These are phyloP conservation scores for Plasmopara viticola DNA, from an alignment of 352 stramenopile species.

Conservation along the genomic window DNA sequence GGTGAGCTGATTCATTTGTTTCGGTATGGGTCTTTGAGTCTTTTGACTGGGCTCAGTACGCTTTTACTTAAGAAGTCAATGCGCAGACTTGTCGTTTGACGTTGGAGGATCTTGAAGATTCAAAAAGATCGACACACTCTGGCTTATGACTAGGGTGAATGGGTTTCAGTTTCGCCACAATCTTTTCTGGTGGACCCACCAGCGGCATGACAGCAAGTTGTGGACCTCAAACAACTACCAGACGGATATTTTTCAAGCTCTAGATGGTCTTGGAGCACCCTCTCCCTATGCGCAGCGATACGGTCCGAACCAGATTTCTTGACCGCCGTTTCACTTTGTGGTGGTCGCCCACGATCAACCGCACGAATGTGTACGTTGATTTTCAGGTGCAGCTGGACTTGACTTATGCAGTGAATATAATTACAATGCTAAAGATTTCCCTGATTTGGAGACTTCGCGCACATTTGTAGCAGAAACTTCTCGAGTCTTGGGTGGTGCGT, in stretches of 20 bases:
- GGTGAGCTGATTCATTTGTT: slow-evolving; percentile 99
- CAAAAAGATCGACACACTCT: slow-evolving; percentile 98
- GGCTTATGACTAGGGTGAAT: slow-evolving; percentile 98
- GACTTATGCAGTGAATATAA: slow-evolving; percentile 99
- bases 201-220: slow-evolving; percentile 98
- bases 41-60: slow-evolving; percentile 99
- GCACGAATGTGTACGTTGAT: slow-evolving; percentile 99
- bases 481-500: slow-evolving; percentile 91
- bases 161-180: slow-evolving; percentile 97
- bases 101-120: slow-evolving; percentile 99
- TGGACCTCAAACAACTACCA: slow-evolving; percentile 99
- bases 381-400: slow-evolving; percentile 99
- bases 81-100: slow-evolving; percentile 98
- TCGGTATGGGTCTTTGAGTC: slow-evolving; percentile 98
- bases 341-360: slow-evolving; percentile 99
- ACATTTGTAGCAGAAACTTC: slow-evolving; percentile 99
- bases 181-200: slow-evolving; percentile 99
- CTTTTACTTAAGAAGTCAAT: slow-evolving; percentile 97
- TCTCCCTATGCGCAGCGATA: slow-evolving; percentile 96
- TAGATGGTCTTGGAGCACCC: slow-evolving; percentile 99
- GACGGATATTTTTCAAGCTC: slow-evolving; percentile 99
- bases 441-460: slow-evolving; percentile 96
- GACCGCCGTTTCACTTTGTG: slow-evolving; percentile 99
- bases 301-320: slow-evolving; percentile 99
- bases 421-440: slow-evolving; percentile 99